phyloP scores from a whole-genome alignment of 495 filamentous ascomycete genomes.

The Bryoglossum gracile region DNA sequence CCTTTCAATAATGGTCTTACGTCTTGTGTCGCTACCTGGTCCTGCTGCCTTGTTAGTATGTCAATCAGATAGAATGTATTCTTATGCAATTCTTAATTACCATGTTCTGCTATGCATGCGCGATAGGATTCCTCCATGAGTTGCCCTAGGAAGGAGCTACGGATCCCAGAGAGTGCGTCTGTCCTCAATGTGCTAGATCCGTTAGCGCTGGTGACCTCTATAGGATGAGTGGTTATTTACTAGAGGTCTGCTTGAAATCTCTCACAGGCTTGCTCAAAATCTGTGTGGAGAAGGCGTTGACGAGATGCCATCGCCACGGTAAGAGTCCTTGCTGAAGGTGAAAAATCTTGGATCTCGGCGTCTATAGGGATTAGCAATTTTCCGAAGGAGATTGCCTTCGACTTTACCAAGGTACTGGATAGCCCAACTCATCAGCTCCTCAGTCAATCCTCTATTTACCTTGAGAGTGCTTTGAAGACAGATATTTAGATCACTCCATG shows the following conservation, averaged over 20 bases:
- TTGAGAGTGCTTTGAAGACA: background rate
- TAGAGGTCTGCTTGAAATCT: constrained; percentile 4
- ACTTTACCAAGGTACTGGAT: constrained; percentile 13
- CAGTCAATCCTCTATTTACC: background rate
- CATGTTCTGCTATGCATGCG: constrained; percentile 15
- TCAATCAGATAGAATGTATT: background rate
- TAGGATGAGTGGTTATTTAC: background rate
- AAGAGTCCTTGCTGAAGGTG: constrained; percentile 8
- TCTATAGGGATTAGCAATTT: background rate
- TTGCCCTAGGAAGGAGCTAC: constrained; percentile 30
- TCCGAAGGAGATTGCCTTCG: background rate
- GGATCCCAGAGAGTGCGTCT: constrained; percentile 28
- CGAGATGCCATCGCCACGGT: constrained; percentile 10
- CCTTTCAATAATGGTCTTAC: constrained; percentile 28
- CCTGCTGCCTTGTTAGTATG: constrained; percentile 22
- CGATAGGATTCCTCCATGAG: constrained; percentile 29
- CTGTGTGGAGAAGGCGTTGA: constrained; percentile 7
- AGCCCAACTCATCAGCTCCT: constrained; percentile 15
- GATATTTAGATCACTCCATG: constrained; percentile 23
- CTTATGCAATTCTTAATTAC: constrained; percentile 11
- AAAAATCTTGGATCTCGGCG: constrained; percentile 8
- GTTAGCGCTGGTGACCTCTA: background rate
- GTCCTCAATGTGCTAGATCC: constrained; percentile 22
- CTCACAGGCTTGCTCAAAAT: constrained; percentile 12
- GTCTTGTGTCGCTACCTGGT: constrained; percentile 24